Base-by-base conservation (phyloP, 2,329 filamentous ascomycete species). In the Fusarium drepaniforme region DNA sequence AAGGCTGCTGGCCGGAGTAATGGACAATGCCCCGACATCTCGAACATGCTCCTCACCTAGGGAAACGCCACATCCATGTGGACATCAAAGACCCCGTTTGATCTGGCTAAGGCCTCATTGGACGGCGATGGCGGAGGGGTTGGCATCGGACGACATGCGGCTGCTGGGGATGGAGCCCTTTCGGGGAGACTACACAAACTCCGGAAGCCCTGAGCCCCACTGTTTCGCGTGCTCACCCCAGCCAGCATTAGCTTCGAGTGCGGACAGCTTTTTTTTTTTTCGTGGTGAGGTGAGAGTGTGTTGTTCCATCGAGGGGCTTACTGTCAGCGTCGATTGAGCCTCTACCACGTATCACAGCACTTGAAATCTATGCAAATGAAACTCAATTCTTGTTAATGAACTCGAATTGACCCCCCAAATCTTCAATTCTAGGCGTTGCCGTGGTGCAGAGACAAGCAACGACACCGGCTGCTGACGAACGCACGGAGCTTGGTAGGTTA, bases 101-200 rank as follows among this genome's bases (percentile, higher is more conserved):
- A 60, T 60, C 72, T 40, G 23, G 16, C 42, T 18, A 60, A 49
- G 49, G 21, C 44, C 38, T 23, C 42, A 75, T 74, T 75, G 72
- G 72, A 46, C 25, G 62, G 57, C 60, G 66, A 42, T 71, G 71
- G 46, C 33, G 15, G 58, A 60, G 58, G 25, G 60, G 30, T 51
- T 63, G 57, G 21, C 58, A 60, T 68, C 44, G 66, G 73, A 71
- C 46, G 64, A 71, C 59, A 53, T 74, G 72, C 58, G 68, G 72
- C 65, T 73, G 44, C 15, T 51, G 49, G 60, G n/a, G 44, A 63
- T 64, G 61, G 46, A 64, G 61, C 25, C 61, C 35, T 46, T n/a
- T 15, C 72, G 72, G 72, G 72, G 72, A 64, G 18, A 42, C 72
- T 75, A 75, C 51, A 38, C 30, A 23, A 37, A 67, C 72, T 75